phyloP scores from a whole-genome alignment of 2,329 filamentous ascomycete genomes.

The Aspergillus candidus region DNA sequence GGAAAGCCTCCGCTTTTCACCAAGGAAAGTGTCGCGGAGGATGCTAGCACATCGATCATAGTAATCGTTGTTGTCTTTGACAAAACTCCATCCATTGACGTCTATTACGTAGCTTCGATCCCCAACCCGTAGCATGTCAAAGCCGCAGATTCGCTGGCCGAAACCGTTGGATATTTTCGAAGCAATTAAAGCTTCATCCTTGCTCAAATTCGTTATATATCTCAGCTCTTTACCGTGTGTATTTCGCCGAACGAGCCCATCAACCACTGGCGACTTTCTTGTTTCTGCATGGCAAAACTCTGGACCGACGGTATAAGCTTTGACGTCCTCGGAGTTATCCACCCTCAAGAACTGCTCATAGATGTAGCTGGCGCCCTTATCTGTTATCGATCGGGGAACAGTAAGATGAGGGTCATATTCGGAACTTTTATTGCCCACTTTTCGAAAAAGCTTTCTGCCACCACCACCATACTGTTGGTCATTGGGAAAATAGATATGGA shows the following conservation, averaged over 20 bases:
- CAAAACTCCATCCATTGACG: constrained; percentile 99
- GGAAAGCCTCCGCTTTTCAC: constrained; percentile 54
- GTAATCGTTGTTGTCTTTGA: constrained; percentile 98
- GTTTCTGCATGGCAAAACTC: constrained; percentile 95
- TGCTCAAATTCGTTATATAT: constrained; percentile 79
- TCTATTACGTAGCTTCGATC: constrained; percentile 96
- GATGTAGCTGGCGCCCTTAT: constrained; percentile 77
- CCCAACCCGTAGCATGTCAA: constrained; percentile 81
- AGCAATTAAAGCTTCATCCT: constrained; percentile 78
- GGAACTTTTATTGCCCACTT: constrained; percentile 98
- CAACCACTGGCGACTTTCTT: constrained; percentile 92
- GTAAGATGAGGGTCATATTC: constrained; percentile 77
- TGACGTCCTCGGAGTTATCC: constrained; percentile 96
- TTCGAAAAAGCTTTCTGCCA: constrained; percentile 85
- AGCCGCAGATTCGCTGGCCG: constrained; percentile 91
- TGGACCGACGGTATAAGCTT: constrained; percentile 93
- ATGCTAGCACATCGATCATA: constrained; percentile 88
- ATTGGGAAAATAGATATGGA: constrained; percentile 92
- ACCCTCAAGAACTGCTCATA: constrained; percentile 97
- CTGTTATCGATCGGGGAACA: constrained; percentile 72
- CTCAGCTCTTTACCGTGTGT: constrained; percentile 95
- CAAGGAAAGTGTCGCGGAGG: constrained; percentile 78
- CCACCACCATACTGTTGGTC: constrained; percentile 69
- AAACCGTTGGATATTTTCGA: constrained; percentile 86
- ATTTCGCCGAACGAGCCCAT: constrained; percentile 90